Evolutionary conservation across 164 flowering plant genomes (phyloP).

Genomic region (Echeveria elegans): DNA sequence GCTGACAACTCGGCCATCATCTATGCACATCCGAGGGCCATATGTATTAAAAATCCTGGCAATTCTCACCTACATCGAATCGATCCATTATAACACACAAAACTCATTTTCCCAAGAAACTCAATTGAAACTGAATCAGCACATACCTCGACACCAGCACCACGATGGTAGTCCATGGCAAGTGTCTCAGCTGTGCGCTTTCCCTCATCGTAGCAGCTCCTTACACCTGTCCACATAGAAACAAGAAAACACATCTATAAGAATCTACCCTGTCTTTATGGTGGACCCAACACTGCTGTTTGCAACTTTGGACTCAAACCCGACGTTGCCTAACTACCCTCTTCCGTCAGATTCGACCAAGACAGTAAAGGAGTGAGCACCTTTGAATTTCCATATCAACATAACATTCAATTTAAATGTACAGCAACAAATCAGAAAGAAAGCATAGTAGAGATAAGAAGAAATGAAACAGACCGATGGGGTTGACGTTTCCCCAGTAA

Average conservation of each 20-base stretch:
- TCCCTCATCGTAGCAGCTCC: slow-evolving; percentile 86
- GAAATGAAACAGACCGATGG: too few species aligned
- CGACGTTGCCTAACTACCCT: background rate
- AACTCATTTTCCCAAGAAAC: too few species aligned
- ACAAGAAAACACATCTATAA: background rate
- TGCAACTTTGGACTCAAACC: background rate
- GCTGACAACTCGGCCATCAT: slow-evolving; percentile 98
- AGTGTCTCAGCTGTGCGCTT: slow-evolving; percentile 79
- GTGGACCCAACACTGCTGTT: background rate
- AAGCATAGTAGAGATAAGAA: too few species aligned
- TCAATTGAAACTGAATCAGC: background rate
- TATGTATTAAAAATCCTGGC: slow-evolving; percentile 95
- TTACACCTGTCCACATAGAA: slow-evolving; percentile 59
- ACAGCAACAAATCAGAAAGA: background rate
- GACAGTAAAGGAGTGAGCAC: too few species aligned
- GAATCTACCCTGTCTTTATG: background rate
- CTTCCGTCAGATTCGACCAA: background rate
- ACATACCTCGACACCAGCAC: slow-evolving; percentile 63
- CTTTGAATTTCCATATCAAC: too few species aligned
- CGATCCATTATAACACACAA: background rate
- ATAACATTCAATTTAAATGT: too few species aligned
- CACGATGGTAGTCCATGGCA: slow-evolving; percentile 82
- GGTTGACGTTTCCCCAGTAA: slow-evolving; percentile 99
- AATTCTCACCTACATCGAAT: slow-evolving; percentile 66
- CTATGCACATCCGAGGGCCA: slow-evolving; percentile 95